phyloP scores from a whole-genome alignment of 176 grass and related monocot species.

The Avena eriantha region DNA sequence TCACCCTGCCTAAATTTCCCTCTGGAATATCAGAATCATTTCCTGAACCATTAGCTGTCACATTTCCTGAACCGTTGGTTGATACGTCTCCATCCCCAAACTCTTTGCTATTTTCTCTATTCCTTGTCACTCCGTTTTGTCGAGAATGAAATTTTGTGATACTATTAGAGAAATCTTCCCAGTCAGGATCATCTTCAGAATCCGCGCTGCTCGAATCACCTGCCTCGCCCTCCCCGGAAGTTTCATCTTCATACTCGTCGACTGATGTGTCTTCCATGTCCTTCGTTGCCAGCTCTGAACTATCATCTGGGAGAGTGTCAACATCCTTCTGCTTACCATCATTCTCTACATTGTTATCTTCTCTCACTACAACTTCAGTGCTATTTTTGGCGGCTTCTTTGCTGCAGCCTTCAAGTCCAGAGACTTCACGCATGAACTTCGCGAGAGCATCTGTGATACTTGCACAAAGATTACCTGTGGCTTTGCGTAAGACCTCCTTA shows the following conservation, averaged over 20 bases:
- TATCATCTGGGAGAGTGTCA: constrained; percentile 12
- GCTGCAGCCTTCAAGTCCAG: constrained; percentile 29
- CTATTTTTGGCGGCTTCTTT: background rate
- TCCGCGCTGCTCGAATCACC: background rate
- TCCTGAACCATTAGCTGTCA: background rate
- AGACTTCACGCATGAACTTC: constrained; percentile 42
- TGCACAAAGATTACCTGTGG: constrained; percentile 35
- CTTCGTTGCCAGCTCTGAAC: constrained; percentile 28
- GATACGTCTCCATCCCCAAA: constrained; percentile 9
- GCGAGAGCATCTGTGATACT: constrained; percentile 38
- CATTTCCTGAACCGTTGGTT: constrained; percentile 4
- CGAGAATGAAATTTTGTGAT: background rate
- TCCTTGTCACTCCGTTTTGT: constrained; percentile 20
- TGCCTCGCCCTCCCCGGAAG: background rate
- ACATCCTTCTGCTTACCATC: background rate
- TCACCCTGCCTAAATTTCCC: background rate
- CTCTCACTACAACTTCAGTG: background rate
- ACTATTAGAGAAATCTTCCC: constrained; percentile 3
- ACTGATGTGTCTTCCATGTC: constrained; percentile 29
- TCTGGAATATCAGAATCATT: background rate
- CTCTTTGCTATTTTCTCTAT: background rate
- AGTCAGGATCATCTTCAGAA: constrained; percentile 37
- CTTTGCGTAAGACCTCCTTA: constrained; percentile 34
- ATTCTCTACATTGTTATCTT: constrained; percentile 4
- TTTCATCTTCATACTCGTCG: constrained; percentile 13